Evolutionary conservation across 2,329 filamentous ascomycete genomes (phyloP), one percentile per base, ranked within the genome.

Genomic region (Phyllachora maydis): DNA sequence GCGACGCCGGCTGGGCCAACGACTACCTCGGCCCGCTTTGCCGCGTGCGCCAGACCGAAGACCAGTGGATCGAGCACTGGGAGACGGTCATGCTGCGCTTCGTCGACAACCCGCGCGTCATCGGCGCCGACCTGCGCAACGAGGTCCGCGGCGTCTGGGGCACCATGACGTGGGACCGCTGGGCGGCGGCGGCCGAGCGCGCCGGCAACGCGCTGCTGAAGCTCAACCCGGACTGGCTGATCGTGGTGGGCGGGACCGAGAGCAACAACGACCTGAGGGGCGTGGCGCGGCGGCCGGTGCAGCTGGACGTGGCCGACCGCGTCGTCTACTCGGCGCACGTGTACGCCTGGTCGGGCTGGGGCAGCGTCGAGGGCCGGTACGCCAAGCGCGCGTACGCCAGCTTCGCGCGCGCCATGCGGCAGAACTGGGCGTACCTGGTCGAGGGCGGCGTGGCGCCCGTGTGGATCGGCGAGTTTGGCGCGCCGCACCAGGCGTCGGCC

Each of bases 341-440:
- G 12, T 75, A 76, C 40, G 51, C 55, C 16, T 76, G 70, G 70
- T 73, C 66, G 10, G 70, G 71, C 26, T 76, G 70, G 71, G 67
- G 68, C 18, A 64, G 57, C 33, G 39, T 52, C 30, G 59, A 54
- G 15, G 65, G 65, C 3, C 58, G 65, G 4, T 76, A 68, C 40
- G 52, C 60, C 6, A 59, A 61, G 41, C 59, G 69, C 5, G 48
- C 48, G 15, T 76, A 74, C 39, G 46, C 51, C 8, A 66, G 63
- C n/a, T 75, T 76, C 36, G 59, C 55, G 14, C 41, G 51, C 25
- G 53, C 66, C 24, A 74, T 75, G 69, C 51, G 57, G 14, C 41
- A 53, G 30, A 72, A 72, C 41, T 76, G 71, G 70, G 68, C 49
- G 3, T 76, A 68, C 36, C 53, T 76, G 12, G 45, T 75, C 9